A percentile compares a stretch with the other conserved stretches of the same genome.
Conservation (phyloP, 495 filamentous ascomycete genomes). For the Sabuloglossum arenarium region DNA sequence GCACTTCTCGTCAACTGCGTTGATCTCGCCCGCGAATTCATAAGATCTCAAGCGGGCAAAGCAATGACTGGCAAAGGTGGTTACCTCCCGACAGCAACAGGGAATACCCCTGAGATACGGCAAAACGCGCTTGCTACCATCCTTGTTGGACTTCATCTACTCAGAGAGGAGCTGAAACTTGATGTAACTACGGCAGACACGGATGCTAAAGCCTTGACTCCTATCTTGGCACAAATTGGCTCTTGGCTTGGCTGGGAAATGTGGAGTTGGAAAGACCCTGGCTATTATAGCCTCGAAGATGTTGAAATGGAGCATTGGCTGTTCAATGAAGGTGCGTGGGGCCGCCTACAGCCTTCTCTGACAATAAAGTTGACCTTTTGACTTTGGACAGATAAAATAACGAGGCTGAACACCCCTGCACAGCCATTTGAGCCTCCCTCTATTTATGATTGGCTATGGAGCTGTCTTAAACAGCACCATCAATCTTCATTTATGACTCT, state of each 20-base stretch:
- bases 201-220: conserved; percentile 26
- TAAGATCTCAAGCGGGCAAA: conserved; percentile 30
- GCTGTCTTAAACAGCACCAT: conserved; percentile 8
- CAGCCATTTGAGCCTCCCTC: conserved; percentile 27
- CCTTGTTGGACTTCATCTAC: conserved; percentile 59
- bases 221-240: conserved; percentile 59
- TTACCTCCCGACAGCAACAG: conserved; percentile 38
- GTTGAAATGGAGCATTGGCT: conserved; percentile 35
- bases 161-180: conserved; percentile 77
- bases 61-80: conserved; percentile 29
- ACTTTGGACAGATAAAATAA: conserved; percentile 5
- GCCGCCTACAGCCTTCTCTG: background rate
- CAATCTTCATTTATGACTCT: conserved; percentile 35
- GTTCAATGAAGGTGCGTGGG: conserved; percentile 30
- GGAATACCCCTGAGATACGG: conserved; percentile 29
- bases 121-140: conserved; percentile 41
- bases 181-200: conserved; percentile 35
- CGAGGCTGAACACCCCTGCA: conserved; percentile 6
- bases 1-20: conserved; percentile 24
- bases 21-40: conserved; percentile 31
- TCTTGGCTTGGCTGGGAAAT: conserved; percentile 65
- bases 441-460: conserved; percentile 5
- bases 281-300: conserved; percentile 52
- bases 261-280: conserved; percentile 35
- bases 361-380: background rate